Percentiles rank a stretch among this genome's conserved stretches.
phyloP scores from a whole-genome alignment of 2,329 filamentous ascomycete species.

The Tolypocladium cylindrosporum region DNA sequence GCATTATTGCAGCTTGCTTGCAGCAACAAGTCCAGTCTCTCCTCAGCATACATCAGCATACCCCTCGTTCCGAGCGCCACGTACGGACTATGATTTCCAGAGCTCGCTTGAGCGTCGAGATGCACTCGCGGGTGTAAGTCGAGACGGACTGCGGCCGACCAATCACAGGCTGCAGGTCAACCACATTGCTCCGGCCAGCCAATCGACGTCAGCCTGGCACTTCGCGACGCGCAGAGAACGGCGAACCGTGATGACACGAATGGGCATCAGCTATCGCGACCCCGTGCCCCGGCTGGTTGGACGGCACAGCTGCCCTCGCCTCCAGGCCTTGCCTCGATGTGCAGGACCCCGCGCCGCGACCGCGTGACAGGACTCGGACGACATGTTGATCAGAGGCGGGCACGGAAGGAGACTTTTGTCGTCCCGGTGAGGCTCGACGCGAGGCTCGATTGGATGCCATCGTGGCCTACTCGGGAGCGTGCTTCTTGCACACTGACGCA shows the following conservation, averaged over 20 bases:
- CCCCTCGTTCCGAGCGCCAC: neutral
- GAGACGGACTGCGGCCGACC: neutral
- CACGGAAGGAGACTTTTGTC: neutral
- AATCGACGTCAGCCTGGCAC: constrained; percentile 1
- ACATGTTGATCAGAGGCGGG: neutral
- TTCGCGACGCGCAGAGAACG: neutral
- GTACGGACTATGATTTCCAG: neutral
- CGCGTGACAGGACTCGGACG: neutral
- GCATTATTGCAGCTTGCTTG: neutral
- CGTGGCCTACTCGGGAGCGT: neutral
- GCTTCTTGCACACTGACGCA: neutral
- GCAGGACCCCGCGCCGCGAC: neutral
- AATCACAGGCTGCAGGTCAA: constrained; percentile 3
- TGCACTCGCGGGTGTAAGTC: neutral
- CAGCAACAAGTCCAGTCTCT: neutral
- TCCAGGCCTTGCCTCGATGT: neutral
- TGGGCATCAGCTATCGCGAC: neutral
- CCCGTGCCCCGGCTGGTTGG: neutral
- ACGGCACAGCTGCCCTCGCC: neutral
- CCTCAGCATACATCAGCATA: too few relatives aligned
- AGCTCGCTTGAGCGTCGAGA: neutral
- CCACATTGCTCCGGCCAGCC: constrained; percentile 5
- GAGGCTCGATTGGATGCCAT: neutral
- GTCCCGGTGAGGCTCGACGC: neutral
- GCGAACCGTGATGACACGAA: neutral